Evolutionary conservation across 1,139 yeast genomes (phyloP).

Genomic region (Nakaseomyces uthaithaninus): DNA sequence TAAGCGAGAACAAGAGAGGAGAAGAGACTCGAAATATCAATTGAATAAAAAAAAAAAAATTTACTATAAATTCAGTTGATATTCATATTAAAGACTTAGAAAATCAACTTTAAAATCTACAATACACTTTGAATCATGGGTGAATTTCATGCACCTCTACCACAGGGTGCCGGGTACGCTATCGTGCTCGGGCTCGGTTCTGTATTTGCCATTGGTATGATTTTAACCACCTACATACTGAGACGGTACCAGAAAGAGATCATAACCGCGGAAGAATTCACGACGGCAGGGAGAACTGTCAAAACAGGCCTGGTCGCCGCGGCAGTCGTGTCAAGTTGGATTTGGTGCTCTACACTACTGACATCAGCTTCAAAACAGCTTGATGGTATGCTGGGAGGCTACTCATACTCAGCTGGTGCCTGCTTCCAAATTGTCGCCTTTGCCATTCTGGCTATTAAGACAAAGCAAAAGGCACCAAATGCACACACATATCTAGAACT

Average conservation of each 20-base stretch:
- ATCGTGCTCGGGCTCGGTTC: slow-evolving; percentile 83
- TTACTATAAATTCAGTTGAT: too few relatives aligned
- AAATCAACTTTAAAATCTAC: not conserved
- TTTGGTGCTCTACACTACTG: slow-evolving; percentile 84
- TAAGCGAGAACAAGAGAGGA: too few relatives aligned
- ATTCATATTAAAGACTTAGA: not conserved
- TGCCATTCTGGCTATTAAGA: slow-evolving; percentile 65
- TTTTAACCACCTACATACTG: slow-evolving; percentile 58
- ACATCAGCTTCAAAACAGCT: slow-evolving; percentile 70
- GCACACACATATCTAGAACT: slow-evolving; percentile 74
- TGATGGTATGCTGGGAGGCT: slow-evolving; percentile 71
- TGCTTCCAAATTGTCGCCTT: slow-evolving; percentile 60
- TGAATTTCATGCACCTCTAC: slow-evolving; percentile 34
- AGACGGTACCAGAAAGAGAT: slow-evolving; percentile 72
- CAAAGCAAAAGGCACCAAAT: slow-evolving; percentile 63
- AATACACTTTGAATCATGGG: slow-evolving; percentile 15
- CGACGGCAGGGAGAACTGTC: slow-evolving; percentile 81
- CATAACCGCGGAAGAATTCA: slow-evolving; percentile 81
- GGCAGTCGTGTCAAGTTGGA: slow-evolving; percentile 88
- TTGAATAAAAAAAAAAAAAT: too few relatives aligned
- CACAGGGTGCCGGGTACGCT: slow-evolving; percentile 87
- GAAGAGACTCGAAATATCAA: too few relatives aligned
- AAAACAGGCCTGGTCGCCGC: slow-evolving; percentile 75
- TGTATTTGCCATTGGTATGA: slow-evolving; percentile 73
- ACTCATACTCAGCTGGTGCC: slow-evolving; percentile 72